Conservation (phyloP, 129 eudicot species). For the Deinandra increscens region DNA sequence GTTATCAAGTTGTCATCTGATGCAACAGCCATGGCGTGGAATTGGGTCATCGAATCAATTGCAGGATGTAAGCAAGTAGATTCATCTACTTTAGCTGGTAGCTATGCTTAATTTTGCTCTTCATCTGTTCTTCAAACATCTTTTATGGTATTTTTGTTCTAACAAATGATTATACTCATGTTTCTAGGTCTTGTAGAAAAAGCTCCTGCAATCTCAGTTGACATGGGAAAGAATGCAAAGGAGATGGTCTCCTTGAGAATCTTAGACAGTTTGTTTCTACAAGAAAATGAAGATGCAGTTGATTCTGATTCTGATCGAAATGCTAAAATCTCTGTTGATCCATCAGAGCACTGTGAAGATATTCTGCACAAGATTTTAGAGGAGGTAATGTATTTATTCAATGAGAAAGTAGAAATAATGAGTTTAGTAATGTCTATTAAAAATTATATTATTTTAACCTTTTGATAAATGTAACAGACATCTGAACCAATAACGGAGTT, state of each 20-base stretch:
- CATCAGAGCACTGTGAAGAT: conserved; percentile 49
- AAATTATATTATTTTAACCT: not conserved
- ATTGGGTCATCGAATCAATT: conserved; percentile 37
- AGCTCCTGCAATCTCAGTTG: conserved; percentile 46
- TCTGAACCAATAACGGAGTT: conserved; percentile 33
- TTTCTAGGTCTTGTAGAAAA: conserved; percentile 46
- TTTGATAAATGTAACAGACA: conserved; percentile 38
- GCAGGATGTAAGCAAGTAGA: conserved; percentile 28
- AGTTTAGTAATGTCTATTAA: not conserved
- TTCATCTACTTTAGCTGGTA: conserved; percentile 30
- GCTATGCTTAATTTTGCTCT: not conserved
- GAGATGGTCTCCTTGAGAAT: conserved; percentile 53
- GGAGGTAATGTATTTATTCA: conserved; percentile 35
- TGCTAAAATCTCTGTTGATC: conserved; percentile 38
- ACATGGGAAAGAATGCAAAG: conserved; percentile 50
- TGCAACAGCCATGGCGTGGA: conserved; percentile 28
- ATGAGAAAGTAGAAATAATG: not conserved
- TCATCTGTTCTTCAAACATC: not conserved
- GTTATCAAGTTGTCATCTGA: conserved; percentile 12
- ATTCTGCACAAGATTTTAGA: conserved; percentile 38
- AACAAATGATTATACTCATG: not conserved
- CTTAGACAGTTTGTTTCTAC: conserved; percentile 44
- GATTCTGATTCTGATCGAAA: conserved; percentile 15
- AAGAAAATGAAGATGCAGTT: conserved; percentile 22
- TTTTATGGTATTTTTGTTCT: not conserved